Base-by-base conservation (phyloP, 257 asterid genomes). In the Eucommia ulmoides region DNA sequence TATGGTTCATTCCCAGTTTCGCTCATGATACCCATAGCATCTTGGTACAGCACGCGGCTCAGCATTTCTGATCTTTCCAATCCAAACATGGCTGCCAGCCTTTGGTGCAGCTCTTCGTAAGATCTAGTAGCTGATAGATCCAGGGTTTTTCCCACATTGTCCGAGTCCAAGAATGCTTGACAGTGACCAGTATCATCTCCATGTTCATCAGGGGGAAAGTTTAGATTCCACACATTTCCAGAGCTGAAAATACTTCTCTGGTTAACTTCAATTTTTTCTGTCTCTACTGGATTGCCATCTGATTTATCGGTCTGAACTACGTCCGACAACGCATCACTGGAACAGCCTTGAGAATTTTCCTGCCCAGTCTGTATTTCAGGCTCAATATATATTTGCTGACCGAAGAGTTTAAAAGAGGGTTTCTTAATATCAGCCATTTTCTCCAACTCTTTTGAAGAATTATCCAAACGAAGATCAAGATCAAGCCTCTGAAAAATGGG, bases 91-190 rank as follows among this genome's bases (percentile, higher is more conserved):
- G 52, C 62, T 23, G 74, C 78, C 67, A 89, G 55, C 60, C 80
- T 84, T 38, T 35, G 20, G 57, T 64, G 57, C 60, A 88, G 56
- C 29, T 88, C 81, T 18, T 81, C 93, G 22, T 74, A 88, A n/a
- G 97, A 83, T 42, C 63, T 63, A 7, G 81, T 58, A 65, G 60
- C 50, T 19, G 85, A 74, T 49, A 88, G 93, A 56, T 88, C 92
- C 12, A 88, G 58, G 11, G 82, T 78, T 16, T 91, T 82, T 11
- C 96, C 94, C 8, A 83, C 77, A 35, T 86, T 89, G 51, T 86
- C 93, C 0, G 91, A 78, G 54, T 83, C 92, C 82, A 88, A 62
- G 62, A 81, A 88, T 33, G 77, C 92, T 68, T 88, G 79, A 67
- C 38, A 29, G 12, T 29, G 38, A 29, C 38, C 38, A 29, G 38